A percentile compares a stretch with the other conserved stretches of the same genome.
These are phyloP conservation scores for Penicillium nucicola DNA, from an alignment of 495 filamentous ascomycete genomes.

Conservation along the genomic window DNA sequence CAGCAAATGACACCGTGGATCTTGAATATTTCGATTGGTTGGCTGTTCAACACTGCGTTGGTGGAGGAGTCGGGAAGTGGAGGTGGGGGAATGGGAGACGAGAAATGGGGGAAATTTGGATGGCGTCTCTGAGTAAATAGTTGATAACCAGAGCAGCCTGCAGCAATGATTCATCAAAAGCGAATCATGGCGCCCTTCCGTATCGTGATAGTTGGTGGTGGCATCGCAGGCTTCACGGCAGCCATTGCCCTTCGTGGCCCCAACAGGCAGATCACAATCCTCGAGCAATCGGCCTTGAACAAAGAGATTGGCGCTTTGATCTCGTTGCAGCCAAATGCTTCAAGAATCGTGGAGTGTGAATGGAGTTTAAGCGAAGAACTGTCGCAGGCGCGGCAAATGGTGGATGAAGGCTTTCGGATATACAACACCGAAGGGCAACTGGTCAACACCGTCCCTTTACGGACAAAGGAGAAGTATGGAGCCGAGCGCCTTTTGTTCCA, in stretches of 20 bases:
- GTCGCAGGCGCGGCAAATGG: constrained; percentile 13
- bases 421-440: constrained; percentile 24
- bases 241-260: constrained; percentile 25
- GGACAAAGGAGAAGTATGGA: constrained; percentile 16
- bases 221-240: constrained; percentile 19
- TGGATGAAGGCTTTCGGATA: constrained; percentile 27
- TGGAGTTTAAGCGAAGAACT: constrained; percentile 18
- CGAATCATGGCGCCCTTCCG: constrained; percentile 8
- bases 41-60: too few species aligned
- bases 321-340: constrained; percentile 29
- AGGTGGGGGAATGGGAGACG: constrained; percentile 4
- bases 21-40: neutral
- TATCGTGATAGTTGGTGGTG: constrained; percentile 17
- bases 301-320: constrained; percentile 30
- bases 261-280: constrained; percentile 20
- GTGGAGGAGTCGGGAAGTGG: constrained; percentile 1
- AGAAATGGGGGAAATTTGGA: neutral
- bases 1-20: too few species aligned
- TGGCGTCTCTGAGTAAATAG: too few species aligned
- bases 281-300: constrained; percentile 28
- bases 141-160: too few species aligned
- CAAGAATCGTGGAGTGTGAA: constrained; percentile 19
- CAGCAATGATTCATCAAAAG: too few species aligned
- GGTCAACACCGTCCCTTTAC: constrained; percentile 19
- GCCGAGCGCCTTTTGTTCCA: constrained; percentile 26